Percentiles rank a stretch among this genome's conserved stretches.
Conservation (phyloP, 2,329 filamentous ascomycete species). For the Microascus cirrosus region DNA sequence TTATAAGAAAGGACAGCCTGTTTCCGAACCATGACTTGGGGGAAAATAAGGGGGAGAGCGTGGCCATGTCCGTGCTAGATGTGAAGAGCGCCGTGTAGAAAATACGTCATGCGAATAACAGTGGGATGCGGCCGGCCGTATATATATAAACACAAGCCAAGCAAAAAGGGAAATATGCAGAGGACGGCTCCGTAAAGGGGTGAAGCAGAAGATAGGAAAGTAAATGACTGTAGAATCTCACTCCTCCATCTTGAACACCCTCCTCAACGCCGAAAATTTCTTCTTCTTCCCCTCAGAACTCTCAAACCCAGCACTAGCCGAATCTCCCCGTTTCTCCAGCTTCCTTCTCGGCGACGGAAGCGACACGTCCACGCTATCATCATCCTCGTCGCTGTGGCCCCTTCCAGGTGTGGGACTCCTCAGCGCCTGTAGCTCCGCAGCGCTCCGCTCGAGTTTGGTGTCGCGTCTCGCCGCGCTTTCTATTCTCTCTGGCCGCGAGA, state of each 20-base stretch:
- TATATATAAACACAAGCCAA: too few relatives aligned
- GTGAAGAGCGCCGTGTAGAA: too few relatives aligned
- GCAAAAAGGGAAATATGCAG: neutral
- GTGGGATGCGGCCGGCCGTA: too few relatives aligned
- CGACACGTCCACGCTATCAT: neutral
- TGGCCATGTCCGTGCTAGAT: too few relatives aligned
- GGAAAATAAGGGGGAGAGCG: too few relatives aligned
- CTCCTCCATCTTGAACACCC: constrained; percentile 47
- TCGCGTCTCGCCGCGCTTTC: constrained; percentile 53
- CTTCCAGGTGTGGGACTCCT: constrained; percentile 11
- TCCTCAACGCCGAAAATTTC: constrained; percentile 56
- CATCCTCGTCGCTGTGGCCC: neutral
- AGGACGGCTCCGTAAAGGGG: neutral
- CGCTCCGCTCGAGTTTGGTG: constrained; percentile 47
- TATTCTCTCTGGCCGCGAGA: constrained; percentile 36
- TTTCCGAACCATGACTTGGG: too few relatives aligned
- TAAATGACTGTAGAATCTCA: constrained; percentile 11
- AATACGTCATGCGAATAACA: too few relatives aligned
- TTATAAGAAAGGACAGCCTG: too few relatives aligned
- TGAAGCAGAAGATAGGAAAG: neutral
- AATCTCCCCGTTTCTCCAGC: neutral
- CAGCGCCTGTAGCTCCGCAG: constrained; percentile 38
- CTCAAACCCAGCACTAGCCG: constrained; percentile 8
- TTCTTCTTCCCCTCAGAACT: constrained; percentile 33
- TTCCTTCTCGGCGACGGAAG: neutral